Evolutionary conservation across 2,329 filamentous ascomycete species (phyloP).

Genomic region (Epichloe coenophiala): DNA sequence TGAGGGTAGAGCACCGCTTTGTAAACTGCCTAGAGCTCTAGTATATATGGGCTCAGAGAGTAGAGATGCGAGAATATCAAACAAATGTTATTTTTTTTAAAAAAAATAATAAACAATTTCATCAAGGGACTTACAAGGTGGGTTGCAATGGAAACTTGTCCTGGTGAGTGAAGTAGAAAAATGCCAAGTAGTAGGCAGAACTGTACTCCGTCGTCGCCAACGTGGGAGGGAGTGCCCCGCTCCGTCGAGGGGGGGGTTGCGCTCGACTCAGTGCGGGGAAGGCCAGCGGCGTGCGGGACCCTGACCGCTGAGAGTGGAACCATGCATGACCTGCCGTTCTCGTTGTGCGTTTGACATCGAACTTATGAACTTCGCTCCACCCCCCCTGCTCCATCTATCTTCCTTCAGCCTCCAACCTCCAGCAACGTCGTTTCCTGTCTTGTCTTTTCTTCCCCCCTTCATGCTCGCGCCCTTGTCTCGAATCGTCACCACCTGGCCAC

Average conservation of each 20-base stretch:
- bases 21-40: no score
- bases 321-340: not conserved
- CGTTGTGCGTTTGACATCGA: not conserved
- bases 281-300: not conserved
- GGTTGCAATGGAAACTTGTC: no score
- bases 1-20: no score
- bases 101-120: no score
- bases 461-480: not conserved
- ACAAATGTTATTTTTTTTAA: no score
- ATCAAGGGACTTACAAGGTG: no score
- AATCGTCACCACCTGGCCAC: not conserved
- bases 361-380: not conserved
- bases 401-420: not conserved
- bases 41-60: no score
- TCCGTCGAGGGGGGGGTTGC: not conserved
- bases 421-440: not conserved
- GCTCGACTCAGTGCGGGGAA: not conserved
- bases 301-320: not conserved
- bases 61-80: no score
- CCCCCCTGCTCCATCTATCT: no score
- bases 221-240: not conserved
- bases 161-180: no score
- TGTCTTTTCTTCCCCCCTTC: not conserved
- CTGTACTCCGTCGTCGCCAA: no score
- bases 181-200: no score